Percentiles rank a stretch among this genome's conserved stretches.
phyloP scores from a whole-genome alignment of 2,329 filamentous ascomycete genomes.

The Penicillium paneum region DNA sequence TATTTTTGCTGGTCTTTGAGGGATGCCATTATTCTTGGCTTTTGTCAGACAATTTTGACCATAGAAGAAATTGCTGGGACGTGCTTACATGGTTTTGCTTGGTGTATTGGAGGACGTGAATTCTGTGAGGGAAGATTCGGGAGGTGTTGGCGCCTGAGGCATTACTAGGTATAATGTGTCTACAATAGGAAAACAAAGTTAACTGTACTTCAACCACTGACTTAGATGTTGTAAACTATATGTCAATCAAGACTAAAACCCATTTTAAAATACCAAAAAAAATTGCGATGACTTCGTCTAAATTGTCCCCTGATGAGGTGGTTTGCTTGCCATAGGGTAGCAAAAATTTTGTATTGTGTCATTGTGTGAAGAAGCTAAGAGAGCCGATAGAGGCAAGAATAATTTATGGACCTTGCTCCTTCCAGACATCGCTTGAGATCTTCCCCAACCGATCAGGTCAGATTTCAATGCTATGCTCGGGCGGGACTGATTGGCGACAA shows the following conservation, averaged over 20 bases:
- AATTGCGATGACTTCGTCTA: too few species aligned
- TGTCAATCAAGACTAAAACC: neutral
- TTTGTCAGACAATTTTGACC: neutral
- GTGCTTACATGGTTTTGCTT: neutral
- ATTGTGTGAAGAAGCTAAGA: too few species aligned
- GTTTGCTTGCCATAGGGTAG: too few species aligned
- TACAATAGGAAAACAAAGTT: neutral
- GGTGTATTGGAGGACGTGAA: neutral
- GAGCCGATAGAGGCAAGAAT: too few species aligned
- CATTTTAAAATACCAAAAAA: neutral
- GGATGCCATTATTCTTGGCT: neutral
- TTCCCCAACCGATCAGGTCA: too few species aligned
- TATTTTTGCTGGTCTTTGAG: slow-evolving; percentile 10
- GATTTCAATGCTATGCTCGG: too few species aligned
- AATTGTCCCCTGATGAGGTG: too few species aligned
- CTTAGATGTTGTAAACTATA: neutral
- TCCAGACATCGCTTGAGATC: too few species aligned
- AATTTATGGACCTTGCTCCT: too few species aligned
- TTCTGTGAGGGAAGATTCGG: neutral
- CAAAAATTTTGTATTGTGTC: too few species aligned
- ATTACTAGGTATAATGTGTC: too few species aligned
- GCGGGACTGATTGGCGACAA: too few species aligned
- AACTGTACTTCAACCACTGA: neutral
- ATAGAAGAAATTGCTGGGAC: neutral
- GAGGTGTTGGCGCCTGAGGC: slow-evolving; percentile 5